Base-by-base conservation (phyloP, 2,329 filamentous ascomycete genomes). In the Paecilomyces sp. region DNA sequence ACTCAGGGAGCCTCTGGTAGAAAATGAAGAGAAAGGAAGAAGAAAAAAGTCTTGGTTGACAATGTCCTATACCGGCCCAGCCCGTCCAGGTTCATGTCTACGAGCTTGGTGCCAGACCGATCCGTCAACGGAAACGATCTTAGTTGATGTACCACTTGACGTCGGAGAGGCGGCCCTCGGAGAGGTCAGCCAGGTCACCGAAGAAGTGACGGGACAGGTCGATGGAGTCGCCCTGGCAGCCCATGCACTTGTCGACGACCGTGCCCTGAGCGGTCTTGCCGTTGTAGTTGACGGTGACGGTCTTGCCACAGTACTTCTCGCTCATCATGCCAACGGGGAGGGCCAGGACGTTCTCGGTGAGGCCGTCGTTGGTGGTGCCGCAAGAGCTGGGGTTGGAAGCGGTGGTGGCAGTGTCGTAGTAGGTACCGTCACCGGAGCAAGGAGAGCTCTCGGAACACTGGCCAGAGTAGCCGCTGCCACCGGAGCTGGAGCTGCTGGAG, bases 211-310 rank as follows among this genome's bases (percentile, higher is more conserved):
- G 74, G 64, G 82, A 84, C 65, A 88, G 79, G 68, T 91, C 88
- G 55, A 91, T 83, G 67, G 80, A 77, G 50, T 72, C 64, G 34
- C 67, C 57, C 62, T 55, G 68, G 73, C 90, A 94, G 66, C 87
- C 87, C 76, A 84, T 83, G 80, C 90, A 94, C 78, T 90, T 91
- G 79, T 94, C 90, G 57, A 82, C 82, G 62, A 92, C 84, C 3
- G 67, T 82, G 62, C 85, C 89, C 2, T 73, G 78, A 66, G 79
- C 72, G 1, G 80, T 81, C 72, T 83, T 83, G 72, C 88, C 88
- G 56, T 82, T 79, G 70, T 79, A 79, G 50, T 68, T 77, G 77
- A 92, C 85, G 64, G 82, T 86, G 69, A 92, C 83, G 55, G 77
- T 85, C 77, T 85, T 83, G 72, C 85, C 86, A 75, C 91, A 94